Evolutionary conservation across 1,139 yeast genomes (phyloP).

Genomic region (Taphrina flavorubra): DNA sequence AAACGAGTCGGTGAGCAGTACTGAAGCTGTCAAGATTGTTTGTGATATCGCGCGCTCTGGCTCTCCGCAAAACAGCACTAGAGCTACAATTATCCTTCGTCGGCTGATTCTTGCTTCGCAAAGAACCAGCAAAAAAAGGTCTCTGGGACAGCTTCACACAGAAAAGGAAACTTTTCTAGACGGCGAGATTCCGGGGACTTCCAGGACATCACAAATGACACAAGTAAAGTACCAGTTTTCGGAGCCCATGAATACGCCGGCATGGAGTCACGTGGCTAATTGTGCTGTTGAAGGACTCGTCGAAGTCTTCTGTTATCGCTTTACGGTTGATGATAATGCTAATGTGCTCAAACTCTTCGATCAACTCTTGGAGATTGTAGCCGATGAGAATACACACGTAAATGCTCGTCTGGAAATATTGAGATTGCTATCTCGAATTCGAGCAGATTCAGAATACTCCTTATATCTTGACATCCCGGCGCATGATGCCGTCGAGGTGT

Average conservation of each 20-base stretch:
- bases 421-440: constrained; percentile 16
- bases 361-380: not conserved
- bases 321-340: not conserved
- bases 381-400: not conserved
- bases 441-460: constrained; percentile 22
- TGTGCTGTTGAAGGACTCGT: constrained; percentile 12
- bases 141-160: not conserved
- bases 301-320: constrained; percentile 8
- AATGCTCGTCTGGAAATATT: constrained; percentile 26
- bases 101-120: not conserved
- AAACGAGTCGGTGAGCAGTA: constrained; percentile 32
- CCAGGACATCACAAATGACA: not conserved
- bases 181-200: not conserved
- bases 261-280: not conserved
- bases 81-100: constrained; percentile 14
- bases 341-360: not conserved
- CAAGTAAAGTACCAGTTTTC: not conserved
- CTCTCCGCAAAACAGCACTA: constrained; percentile 41
- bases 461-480: constrained; percentile 20
- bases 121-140: not conserved
- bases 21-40: constrained; percentile 41
- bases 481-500: constrained; percentile 3
- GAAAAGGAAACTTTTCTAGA: too few relatives aligned
- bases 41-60: constrained; percentile 49
- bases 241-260: not conserved